Evolutionary conservation across 2,329 filamentous ascomycete genomes (phyloP), one percentile per base, ranked within the genome.

Genomic region (Pseudogymnoascus sp.): DNA sequence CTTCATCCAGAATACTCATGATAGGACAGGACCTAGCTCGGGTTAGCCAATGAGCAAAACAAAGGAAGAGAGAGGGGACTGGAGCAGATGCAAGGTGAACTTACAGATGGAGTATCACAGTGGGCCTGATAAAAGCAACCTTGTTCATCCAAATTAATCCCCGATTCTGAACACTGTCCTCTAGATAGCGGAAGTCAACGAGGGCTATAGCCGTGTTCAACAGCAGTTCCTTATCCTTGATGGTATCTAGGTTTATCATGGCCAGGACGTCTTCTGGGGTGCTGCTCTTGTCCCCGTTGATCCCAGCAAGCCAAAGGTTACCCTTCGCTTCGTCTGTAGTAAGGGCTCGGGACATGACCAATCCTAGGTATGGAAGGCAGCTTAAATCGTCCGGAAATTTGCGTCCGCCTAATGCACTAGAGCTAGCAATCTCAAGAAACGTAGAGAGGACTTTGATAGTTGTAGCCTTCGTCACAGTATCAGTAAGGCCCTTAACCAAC

Each of bases 151-250:
- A 88, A 15, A 76, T 71, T 2, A 89, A 74, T 15, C 79, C 83
- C 13, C 84, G 79, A 46, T 82, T 80, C 70, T 89, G 86, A 17
- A 86, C 79, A 1, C 77, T 77, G 63, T 88, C 85, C 64, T 89
- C 86, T 7, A 88, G 75, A 64, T 82, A 83, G 63, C 83, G 81
- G 69, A 89, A 89, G 70, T 89, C 87, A 9, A 89, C 82, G 44
- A 89, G 77, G 69, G 83, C 81, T 63, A 89, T 85, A 1, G 83
- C 84, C 2, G 83, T 83, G 65, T 83, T 85, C 5, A 89, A 77
- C 15, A 89, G 73, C 11, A 89, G 71, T 64, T 88, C 84, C 67
- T 83, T 82, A 65, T 89, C 85, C 62, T 80, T 81, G 68, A 87
- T 78, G 5, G 70, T 65, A 6, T 75, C 71, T 7, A 83, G 69